Percentiles rank a stretch among this genome's conserved stretches.
Conservation (phyloP, 140 eudicot species). For the Stevia rebaudiana region DNA sequence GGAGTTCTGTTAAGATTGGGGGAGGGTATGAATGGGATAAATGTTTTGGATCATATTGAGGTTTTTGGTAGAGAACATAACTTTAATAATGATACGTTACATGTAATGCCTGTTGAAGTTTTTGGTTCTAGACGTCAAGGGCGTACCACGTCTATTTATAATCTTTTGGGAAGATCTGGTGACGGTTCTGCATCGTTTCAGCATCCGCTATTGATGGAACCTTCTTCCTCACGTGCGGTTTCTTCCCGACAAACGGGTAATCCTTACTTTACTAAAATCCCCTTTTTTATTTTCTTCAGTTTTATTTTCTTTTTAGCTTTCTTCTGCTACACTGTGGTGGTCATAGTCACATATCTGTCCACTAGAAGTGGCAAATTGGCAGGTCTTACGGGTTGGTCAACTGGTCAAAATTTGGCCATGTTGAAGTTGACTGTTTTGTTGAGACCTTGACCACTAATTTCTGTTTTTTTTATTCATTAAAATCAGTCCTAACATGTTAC, state of each 20-base stretch:
- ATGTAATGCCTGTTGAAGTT: conserved; percentile 97
- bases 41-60: conserved; percentile 94
- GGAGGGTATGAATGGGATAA: conserved; percentile 88
- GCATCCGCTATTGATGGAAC: conserved; percentile 86
- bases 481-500: not conserved
- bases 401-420: not conserved
- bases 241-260: conserved; percentile 67
- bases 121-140: conserved; percentile 94
- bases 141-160: conserved; percentile 88
- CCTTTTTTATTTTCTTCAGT: not conserved
- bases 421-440: not conserved
- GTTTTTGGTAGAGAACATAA: conserved; percentile 86
- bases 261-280: not conserved
- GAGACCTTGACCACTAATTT: not conserved
- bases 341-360: not conserved
- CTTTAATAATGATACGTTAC: conserved; percentile 63
- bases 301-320: not conserved
- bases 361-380: not conserved
- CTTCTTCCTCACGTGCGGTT: conserved; percentile 53
- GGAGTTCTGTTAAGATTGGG: conserved; percentile 79
- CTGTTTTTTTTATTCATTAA: not conserved
- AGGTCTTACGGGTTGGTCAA: not conserved
- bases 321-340: not conserved
- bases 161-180: conserved; percentile 78
- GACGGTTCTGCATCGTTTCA: conserved; percentile 54